Evolutionary conservation across 1,284 basidiomycete genomes (phyloP).

Genomic region (Termitomyces sp.): DNA sequence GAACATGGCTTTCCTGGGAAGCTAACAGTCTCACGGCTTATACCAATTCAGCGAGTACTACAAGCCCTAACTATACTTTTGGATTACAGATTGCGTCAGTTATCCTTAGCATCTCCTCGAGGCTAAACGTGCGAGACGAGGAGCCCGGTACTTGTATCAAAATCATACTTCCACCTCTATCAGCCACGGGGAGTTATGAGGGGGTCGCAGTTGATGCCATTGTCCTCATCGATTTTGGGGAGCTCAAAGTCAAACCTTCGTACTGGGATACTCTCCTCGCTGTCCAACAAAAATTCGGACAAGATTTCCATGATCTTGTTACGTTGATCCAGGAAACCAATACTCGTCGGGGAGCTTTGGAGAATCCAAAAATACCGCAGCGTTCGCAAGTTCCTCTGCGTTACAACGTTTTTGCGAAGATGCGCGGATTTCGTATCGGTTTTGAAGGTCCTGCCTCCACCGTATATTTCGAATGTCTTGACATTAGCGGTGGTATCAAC

Average conservation of each 20-base stretch:
- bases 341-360: slow-evolving; percentile 26
- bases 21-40: slow-evolving; percentile 46
- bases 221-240: slow-evolving; percentile 60
- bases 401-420: slow-evolving; percentile 52
- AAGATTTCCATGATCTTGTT: slow-evolving; percentile 79
- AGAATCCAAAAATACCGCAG: slow-evolving; percentile 14
- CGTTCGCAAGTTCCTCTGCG: slow-evolving; percentile 18
- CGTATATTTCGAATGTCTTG: slow-evolving; percentile 68
- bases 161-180: slow-evolving; percentile 59
- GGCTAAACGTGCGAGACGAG: slow-evolving; percentile 30
- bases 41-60: slow-evolving; percentile 35
- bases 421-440: slow-evolving; percentile 75
- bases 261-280: slow-evolving; percentile 77
- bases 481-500: slow-evolving; percentile 59
- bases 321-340: slow-evolving; percentile 58
- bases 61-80: slow-evolving; percentile 40
- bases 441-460: slow-evolving; percentile 68
- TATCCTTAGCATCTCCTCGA: slow-evolving; percentile 56
- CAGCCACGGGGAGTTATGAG: slow-evolving; percentile 53
- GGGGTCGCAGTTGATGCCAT: slow-evolving; percentile 46
- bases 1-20: slow-evolving; percentile 78
- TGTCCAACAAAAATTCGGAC: slow-evolving; percentile 81
- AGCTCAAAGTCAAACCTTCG: slow-evolving; percentile 69
- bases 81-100: slow-evolving; percentile 65
- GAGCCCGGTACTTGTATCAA: slow-evolving; percentile 45